A percentile compares a stretch with the other conserved stretches of the same genome.
phyloP scores from a whole-genome alignment of 2,329 filamentous ascomycete genomes.

The Aspergillus bombycis region DNA sequence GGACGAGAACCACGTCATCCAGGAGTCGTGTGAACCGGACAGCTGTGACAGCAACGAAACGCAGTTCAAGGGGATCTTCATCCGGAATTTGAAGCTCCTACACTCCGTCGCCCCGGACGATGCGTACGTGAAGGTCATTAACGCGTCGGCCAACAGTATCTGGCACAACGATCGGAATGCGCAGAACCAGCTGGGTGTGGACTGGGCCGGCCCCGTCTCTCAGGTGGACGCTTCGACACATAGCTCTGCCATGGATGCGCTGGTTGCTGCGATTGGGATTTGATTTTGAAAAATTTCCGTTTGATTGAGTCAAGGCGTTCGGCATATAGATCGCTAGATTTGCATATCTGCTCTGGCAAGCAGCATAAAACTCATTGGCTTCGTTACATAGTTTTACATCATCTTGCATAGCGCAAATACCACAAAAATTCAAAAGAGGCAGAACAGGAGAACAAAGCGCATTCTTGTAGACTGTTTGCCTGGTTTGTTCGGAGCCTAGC shows the following conservation, averaged over 20 bases:
- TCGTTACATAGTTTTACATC: not conserved
- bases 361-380: not conserved
- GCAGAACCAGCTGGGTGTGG: conserved; percentile 59
- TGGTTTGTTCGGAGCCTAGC: no score
- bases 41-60: conserved; percentile 55
- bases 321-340: not conserved
- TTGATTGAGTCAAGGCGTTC: not conserved
- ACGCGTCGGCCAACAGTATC: conserved; percentile 65
- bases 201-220: conserved; percentile 66
- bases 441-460: not conserved
- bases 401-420: not conserved
- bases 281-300: not conserved
- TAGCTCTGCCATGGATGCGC: conserved; percentile 66
- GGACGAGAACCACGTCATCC: conserved; percentile 53
- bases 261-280: conserved; percentile 60
- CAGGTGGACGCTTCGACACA: conserved; percentile 63
- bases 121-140: conserved; percentile 58
- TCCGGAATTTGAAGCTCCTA: conserved; percentile 65
- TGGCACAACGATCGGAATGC: conserved; percentile 62
- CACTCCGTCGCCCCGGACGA: conserved; percentile 55
- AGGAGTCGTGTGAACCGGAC: conserved; percentile 57
- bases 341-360: not conserved
- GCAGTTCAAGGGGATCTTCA: conserved; percentile 75
- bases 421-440: not conserved
- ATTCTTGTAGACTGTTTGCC: not conserved